A percentile compares a stretch with the other conserved stretches of the same genome.
These are phyloP conservation scores for Xylaria telfairii DNA, from an alignment of 495 filamentous ascomycete genomes.

Conservation along the genomic window DNA sequence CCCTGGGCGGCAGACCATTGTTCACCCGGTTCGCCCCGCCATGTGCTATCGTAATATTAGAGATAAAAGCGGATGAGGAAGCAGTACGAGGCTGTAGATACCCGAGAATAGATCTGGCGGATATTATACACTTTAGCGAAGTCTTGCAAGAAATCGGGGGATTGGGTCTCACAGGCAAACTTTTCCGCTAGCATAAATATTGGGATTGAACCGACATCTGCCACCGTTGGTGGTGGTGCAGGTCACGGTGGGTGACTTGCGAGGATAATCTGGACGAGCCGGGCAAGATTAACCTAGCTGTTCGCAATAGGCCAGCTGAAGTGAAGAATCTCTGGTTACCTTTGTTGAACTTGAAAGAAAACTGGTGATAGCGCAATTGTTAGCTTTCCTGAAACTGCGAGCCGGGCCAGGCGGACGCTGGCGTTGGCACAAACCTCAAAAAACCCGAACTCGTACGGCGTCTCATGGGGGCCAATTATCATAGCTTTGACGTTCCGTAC, in stretches of 20 bases:
- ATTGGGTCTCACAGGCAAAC: constrained; percentile 78
- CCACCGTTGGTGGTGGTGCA: constrained; percentile 87
- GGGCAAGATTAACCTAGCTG: constrained; percentile 8
- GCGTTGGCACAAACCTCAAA: constrained; percentile 72
- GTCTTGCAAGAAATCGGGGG: background rate
- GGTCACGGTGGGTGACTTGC: constrained; percentile 75
- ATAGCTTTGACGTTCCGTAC: constrained; percentile 87
- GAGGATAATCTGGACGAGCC: constrained; percentile 75
- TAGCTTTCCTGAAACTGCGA: background rate
- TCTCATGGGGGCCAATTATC: constrained; percentile 91
- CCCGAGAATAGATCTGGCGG: constrained; percentile 84
- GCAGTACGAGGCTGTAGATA: constrained; percentile 45
- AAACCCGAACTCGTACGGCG: constrained; percentile 96
- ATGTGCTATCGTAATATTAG: constrained; percentile 71
- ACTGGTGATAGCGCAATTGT: constrained; percentile 47
- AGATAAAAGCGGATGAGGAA: constrained; percentile 11
- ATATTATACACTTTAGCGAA: constrained; percentile 26
- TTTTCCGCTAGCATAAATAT: constrained; percentile 90
- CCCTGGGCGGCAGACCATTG: constrained; percentile 97
- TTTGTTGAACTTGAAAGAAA: constrained; percentile 69
- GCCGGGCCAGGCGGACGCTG: background rate
- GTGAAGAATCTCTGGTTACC: constrained; percentile 45
- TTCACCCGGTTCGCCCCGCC: constrained; percentile 86
- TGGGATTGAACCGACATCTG: constrained; percentile 90
- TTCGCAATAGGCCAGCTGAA: background rate